Conservation (phyloP, 2,329 filamentous ascomycete genomes). For the Diaporthe sp. region DNA sequence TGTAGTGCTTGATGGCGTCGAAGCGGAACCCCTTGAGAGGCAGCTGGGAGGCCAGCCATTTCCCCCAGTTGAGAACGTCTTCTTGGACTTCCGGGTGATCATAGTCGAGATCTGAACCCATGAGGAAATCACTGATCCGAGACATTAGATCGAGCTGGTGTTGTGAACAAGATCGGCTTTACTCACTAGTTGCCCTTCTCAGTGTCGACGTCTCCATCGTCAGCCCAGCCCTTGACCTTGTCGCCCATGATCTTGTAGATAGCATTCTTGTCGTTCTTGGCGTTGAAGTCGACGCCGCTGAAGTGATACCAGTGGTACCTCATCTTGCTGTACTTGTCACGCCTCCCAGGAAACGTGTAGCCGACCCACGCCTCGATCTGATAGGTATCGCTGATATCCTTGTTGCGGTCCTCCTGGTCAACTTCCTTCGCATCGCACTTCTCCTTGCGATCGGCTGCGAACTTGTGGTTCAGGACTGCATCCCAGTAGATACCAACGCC, state of each 20-base stretch:
- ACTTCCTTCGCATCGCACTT: constrained; percentile 75
- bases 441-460: constrained; percentile 78
- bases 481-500: constrained; percentile 78
- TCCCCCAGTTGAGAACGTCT: constrained; percentile 77
- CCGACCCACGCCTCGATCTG: constrained; percentile 80
- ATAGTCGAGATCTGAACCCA: constrained; percentile 81
- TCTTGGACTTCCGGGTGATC: constrained; percentile 72
- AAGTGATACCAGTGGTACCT: constrained; percentile 82
- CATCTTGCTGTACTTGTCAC: constrained; percentile 71
- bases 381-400: constrained; percentile 68
- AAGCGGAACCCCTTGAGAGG: constrained; percentile 77
- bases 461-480: constrained; percentile 81
- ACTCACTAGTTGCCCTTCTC: constrained; percentile 74
- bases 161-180: constrained; percentile 48
- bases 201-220: constrained; percentile 68
- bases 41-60: constrained; percentile 74
- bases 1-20: constrained; percentile 82
- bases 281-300: constrained; percentile 78
- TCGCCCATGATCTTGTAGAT: constrained; percentile 78
- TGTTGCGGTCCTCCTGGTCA: constrained; percentile 70
- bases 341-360: constrained; percentile 76
- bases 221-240: constrained; percentile 73
- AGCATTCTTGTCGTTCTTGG: constrained; percentile 68
- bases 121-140: constrained; percentile 71
- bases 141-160: constrained; percentile 47